phyloP scores from a whole-genome alignment of 371 early-diverging fungal genomes.

The Actinomortierella ambigua region DNA sequence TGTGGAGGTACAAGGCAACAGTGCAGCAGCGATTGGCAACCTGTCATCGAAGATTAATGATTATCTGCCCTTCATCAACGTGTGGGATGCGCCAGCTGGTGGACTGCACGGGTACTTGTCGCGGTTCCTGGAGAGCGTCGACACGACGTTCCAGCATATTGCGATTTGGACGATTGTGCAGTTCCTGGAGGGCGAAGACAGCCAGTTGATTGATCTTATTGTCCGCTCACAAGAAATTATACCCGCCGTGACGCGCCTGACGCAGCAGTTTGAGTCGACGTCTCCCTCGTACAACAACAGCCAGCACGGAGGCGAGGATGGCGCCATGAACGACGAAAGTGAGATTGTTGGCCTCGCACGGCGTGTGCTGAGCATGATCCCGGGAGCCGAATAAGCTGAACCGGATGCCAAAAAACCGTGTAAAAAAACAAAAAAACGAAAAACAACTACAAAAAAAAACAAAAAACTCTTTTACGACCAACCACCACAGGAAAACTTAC shows the following conservation, averaged over 20 bases:
- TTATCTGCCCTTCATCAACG: conserved; percentile 67
- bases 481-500: too few relatives aligned
- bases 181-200: conserved; percentile 73
- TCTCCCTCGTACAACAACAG: conserved; percentile 9
- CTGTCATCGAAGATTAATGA: conserved; percentile 76
- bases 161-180: conserved; percentile 92
- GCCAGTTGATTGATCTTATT: conserved; percentile 27
- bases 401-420: too few relatives aligned
- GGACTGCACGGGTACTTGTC: conserved; percentile 77
- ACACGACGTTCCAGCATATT: conserved; percentile 81
- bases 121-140: conserved; percentile 72
- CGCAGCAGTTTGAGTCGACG: conserved; percentile 28
- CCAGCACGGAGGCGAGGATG: conserved; percentile 16
- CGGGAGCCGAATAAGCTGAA: too few relatives aligned
- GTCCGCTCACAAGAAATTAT: conserved; percentile 35
- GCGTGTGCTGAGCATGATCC: conserved; percentile 34
- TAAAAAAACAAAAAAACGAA: too few relatives aligned
- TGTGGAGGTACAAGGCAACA: conserved; percentile 84
- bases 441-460: too few relatives aligned
- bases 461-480: too few relatives aligned
- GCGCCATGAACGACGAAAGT: conserved; percentile 25
- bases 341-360: conserved; percentile 45
- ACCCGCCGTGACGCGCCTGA: conserved; percentile 36
- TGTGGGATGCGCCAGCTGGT: conserved; percentile 72
- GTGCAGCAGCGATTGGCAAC: conserved; percentile 86